Conservation (phyloP, 257 asterid genomes). For the Lithospermum erythrorhizon region DNA sequence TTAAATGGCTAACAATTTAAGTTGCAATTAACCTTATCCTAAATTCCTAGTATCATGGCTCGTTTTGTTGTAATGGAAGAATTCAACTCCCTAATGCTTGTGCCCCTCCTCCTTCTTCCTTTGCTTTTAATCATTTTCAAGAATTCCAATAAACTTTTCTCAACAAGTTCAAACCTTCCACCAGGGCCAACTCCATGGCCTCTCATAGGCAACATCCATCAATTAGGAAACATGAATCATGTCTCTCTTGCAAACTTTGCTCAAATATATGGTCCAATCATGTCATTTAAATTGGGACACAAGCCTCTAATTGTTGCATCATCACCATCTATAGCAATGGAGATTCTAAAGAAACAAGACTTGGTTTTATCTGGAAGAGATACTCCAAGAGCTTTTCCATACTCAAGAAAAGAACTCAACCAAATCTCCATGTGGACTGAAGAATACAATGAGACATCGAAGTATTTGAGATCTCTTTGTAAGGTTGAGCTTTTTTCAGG, state of each 20-base stretch:
- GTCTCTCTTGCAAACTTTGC: conserved; percentile 11
- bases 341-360: conserved; percentile 29
- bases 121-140: no score
- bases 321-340: conserved; percentile 18
- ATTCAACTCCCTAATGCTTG: no score
- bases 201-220: not conserved
- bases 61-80: no score
- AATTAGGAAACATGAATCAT: not conserved
- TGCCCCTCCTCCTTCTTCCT: no score
- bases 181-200: no score
- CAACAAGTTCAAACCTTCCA: no score
- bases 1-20: no score
- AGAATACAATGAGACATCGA: conserved; percentile 12
- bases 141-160: no score
- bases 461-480: conserved; percentile 16
- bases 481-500: conserved; percentile 26
- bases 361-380: conserved; percentile 19
- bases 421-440: conserved; percentile 25
- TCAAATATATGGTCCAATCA: conserved; percentile 11
- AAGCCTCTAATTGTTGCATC: conserved; percentile 10
- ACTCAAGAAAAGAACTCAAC: conserved; percentile 11
- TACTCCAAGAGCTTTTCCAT: conserved; percentile 19
- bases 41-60: no score
- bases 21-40: no score
- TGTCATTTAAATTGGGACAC: conserved; percentile 12